Evolutionary conservation across 768 basidiomycete genomes (phyloP), one percentile per base, ranked within the genome.

Genomic region (Agaricus subrufescens): DNA sequence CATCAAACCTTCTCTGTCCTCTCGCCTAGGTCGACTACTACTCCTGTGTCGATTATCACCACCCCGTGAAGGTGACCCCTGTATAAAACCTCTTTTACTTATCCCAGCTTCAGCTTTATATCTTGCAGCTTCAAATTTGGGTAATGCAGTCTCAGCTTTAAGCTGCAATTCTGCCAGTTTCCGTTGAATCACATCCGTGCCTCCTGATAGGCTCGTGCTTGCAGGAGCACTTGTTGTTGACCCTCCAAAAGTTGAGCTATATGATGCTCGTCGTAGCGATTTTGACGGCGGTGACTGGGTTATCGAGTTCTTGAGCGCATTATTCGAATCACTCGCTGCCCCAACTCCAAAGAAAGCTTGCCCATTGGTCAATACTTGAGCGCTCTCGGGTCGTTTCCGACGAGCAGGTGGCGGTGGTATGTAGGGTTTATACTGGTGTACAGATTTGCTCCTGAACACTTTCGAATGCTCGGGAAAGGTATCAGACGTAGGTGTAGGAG

Each of bases 21-120:
- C 81, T 62, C 31, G 31, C 30, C 29, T 23, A 38, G n/a, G 14
- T 46, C 61, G 71, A 67, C 49, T 73, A 67, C 56, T 55, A 57
- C 61, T 62, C 40, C 69, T 66, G 37, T 37, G 39, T 25, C 27
- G 3, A 1, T 19, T 19, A 19, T 19, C 19, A 19, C 19, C 19
- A 19, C 31, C 38, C 12, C 11, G 46, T n/a, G 27, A 26, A n/a
- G n/a, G 11, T 29, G 46, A 47, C 11, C 46, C 51, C 14, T 52
- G 47, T 3, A 86, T 78, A 60, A 78, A 88, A 40, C 86, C 87
- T 3, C 85, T 73, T 61, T 72, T 72, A 58, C 75, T 82, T 31
- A 89, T 61, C 15, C 85, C 86, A 19, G 86, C 87, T 66, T 88
- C 86, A 0, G 85, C 86, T 67, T 88, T 88, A 67, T 81, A 88